Percentiles rank a stretch among this genome's conserved stretches.
Conservation (phyloP, 768 basidiomycete species). For the Psilocybe azurescens region DNA sequence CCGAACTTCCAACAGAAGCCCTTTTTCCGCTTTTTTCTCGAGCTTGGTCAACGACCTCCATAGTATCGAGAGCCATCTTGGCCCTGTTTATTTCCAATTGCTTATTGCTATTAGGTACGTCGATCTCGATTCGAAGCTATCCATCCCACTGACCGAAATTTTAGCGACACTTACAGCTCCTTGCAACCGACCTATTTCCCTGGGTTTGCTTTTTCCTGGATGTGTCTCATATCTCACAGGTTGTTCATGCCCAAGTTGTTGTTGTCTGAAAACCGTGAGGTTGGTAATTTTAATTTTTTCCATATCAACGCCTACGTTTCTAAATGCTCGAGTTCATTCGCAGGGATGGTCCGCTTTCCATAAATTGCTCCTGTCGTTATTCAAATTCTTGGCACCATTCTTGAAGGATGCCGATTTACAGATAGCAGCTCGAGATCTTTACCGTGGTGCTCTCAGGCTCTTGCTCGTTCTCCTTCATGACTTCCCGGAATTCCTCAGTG, state of each 20-base stretch:
- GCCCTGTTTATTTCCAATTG: slow-evolving; percentile 88
- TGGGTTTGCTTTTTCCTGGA: slow-evolving; percentile 98
- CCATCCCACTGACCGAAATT: slow-evolving; percentile 19
- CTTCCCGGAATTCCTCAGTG: slow-evolving; percentile 97
- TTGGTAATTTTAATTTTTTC: slow-evolving; percentile 32
- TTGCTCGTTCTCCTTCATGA: slow-evolving; percentile 96
- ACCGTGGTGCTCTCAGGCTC: slow-evolving; percentile 88
- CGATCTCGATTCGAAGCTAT: slow-evolving; percentile 1
- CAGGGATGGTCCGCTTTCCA: slow-evolving; percentile 97
- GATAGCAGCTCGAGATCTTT: slow-evolving; percentile 82
- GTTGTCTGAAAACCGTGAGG: slow-evolving; percentile 86
- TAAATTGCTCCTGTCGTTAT: slow-evolving; percentile 89
- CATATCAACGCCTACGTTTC: neutral
- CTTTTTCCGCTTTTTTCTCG: slow-evolving; percentile 98
- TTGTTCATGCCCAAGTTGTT: slow-evolving; percentile 97
- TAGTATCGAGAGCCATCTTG: slow-evolving; percentile 82
- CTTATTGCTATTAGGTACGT: slow-evolving; percentile 85
- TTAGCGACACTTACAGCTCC: slow-evolving; percentile 93
- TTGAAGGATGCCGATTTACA: slow-evolving; percentile 83
- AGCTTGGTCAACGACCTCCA: slow-evolving; percentile 93
- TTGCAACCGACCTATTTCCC: slow-evolving; percentile 97
- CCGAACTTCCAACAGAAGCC: slow-evolving; percentile 94
- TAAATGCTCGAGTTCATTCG: slow-evolving; percentile 9
- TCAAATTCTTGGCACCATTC: slow-evolving; percentile 95
- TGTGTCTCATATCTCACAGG: slow-evolving; percentile 94